These are phyloP conservation scores for Melastoma malabathricum DNA, from an alignment of 345 rosid genomes.

Conservation along the genomic window DNA sequence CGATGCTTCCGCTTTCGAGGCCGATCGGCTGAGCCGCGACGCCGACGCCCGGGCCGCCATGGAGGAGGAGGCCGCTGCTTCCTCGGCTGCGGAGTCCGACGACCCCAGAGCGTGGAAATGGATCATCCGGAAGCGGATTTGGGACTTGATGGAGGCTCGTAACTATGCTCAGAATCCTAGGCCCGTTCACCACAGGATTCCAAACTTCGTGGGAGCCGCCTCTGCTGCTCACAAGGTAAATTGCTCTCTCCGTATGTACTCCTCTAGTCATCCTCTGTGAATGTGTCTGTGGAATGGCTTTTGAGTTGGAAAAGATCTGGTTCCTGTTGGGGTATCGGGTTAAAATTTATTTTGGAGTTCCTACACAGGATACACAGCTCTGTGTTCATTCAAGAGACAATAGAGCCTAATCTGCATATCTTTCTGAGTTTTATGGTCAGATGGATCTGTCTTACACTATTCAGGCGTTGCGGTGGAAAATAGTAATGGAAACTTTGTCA, in stretches of 20 bases:
- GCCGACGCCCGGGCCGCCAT: slow-evolving; percentile 48
- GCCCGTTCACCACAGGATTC: slow-evolving; percentile 87
- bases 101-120: slow-evolving; percentile 91
- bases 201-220: slow-evolving; percentile 77
- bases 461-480: too few species aligned
- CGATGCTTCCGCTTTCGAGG: slow-evolving; percentile 48
- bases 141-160: slow-evolving; percentile 80
- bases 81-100: slow-evolving; percentile 18
- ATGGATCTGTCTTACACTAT: too few species aligned
- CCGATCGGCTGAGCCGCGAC: slow-evolving; percentile 55
- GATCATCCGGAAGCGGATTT: slow-evolving; percentile 58
- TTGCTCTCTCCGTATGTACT: background rate
- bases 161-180: slow-evolving; percentile 65
- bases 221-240: slow-evolving; percentile 58
- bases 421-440: too few species aligned
- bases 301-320: too few species aligned
- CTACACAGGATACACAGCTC: too few species aligned
- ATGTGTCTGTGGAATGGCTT: too few species aligned
- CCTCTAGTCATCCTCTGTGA: background rate
- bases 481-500: too few species aligned
- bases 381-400: too few species aligned
- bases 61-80: slow-evolving; percentile 38
- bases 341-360: too few species aligned
- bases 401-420: too few species aligned
- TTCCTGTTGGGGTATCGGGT: too few species aligned